Percentiles rank a stretch among this genome's conserved stretches.
These are phyloP conservation scores for Monosporascus sp. DNA, from an alignment of 2,329 filamentous ascomycete species.

Conservation along the genomic window DNA sequence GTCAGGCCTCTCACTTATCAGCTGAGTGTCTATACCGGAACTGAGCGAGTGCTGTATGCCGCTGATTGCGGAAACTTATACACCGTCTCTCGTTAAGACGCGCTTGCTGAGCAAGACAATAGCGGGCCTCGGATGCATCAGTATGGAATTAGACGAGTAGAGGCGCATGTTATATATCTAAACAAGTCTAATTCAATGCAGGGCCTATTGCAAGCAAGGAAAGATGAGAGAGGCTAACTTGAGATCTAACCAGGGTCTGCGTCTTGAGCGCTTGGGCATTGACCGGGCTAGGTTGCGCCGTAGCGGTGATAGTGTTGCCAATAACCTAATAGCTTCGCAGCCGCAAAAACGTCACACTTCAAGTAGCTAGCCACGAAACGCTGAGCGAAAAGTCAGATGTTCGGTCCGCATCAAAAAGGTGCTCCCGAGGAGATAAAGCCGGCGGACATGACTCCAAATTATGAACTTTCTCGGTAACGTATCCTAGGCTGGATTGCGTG, in stretches of 20 bases:
- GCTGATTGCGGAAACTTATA: too few relatives aligned
- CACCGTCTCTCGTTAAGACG: too few relatives aligned
- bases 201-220: neutral
- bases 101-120: too few relatives aligned
- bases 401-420: too few relatives aligned
- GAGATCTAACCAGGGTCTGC: neutral
- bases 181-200: neutral
- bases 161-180: neutral
- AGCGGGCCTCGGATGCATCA: too few relatives aligned
- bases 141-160: neutral
- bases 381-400: too few relatives aligned
- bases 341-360: neutral
- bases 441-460: neutral
- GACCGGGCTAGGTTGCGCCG: too few relatives aligned
- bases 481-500: neutral
- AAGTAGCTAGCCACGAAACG: too few relatives aligned
- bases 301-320: too few relatives aligned
- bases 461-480: neutral
- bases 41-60: too few relatives aligned
- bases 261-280: too few relatives aligned
- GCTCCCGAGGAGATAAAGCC: neutral
- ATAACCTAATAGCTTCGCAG: neutral
- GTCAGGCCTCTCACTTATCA: neutral
- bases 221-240: neutral
- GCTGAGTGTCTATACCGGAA: neutral